Evolutionary conservation across 2,329 filamentous ascomycete species (phyloP).

Genomic region (Sarocladiaceae sp.): DNA sequence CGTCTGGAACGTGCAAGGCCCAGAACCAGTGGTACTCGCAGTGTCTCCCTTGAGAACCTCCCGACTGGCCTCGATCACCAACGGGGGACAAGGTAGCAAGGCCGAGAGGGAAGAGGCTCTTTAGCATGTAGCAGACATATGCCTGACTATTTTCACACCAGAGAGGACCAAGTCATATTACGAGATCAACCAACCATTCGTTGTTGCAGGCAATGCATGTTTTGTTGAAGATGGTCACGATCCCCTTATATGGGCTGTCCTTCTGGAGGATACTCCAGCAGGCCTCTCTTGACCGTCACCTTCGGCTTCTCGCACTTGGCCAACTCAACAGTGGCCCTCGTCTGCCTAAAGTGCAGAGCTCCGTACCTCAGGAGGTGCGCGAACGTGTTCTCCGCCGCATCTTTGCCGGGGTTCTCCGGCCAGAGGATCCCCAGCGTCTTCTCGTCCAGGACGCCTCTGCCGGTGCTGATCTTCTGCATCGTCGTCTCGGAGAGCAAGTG

Average conservation of each 20-base stretch:
- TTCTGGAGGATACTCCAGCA: background rate
- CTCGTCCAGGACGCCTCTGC: background rate
- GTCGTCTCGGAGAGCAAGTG: background rate
- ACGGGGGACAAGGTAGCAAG: no score
- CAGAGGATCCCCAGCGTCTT: background rate
- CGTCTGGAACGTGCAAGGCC: slow-evolving; percentile 14
- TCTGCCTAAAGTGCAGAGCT: background rate
- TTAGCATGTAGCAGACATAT: no score
- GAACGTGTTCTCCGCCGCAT: background rate
- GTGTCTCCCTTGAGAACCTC: no score
- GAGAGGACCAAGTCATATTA: no score
- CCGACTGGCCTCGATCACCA: no score
- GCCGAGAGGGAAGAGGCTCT: no score
- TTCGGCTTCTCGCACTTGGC: background rate
- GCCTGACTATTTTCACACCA: no score
- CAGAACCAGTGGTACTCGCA: slow-evolving; percentile 17
- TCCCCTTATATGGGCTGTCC: background rate
- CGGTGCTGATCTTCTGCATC: background rate
- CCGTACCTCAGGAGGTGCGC: background rate
- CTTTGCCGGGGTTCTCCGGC: background rate
- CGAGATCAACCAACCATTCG: no score
- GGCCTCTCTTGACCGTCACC: background rate
- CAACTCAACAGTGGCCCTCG: background rate
- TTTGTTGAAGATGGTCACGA: no score
- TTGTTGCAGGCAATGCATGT: no score